phyloP scores from a whole-genome alignment of 768 basidiomycete genomes.

The Pholiota molesta region DNA sequence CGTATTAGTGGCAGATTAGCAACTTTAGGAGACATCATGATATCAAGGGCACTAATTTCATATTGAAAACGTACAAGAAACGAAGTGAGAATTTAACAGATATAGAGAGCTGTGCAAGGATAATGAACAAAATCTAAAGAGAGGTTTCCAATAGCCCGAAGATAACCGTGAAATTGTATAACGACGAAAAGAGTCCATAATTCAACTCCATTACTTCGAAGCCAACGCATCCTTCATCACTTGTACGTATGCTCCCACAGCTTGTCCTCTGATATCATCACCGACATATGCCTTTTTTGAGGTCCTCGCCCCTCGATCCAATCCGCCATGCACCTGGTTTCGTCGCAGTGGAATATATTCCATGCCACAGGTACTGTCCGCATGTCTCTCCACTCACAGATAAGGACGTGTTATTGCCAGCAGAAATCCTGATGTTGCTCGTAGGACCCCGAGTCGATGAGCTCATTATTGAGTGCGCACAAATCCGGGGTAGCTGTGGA shows the following conservation, averaged over 20 bases:
- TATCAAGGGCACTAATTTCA: too few species aligned
- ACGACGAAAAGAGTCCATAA: neutral
- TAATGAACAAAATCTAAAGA: too few species aligned
- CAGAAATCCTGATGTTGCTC: slow-evolving; percentile 21
- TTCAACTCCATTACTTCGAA: neutral
- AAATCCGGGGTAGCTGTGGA: slow-evolving; percentile 39
- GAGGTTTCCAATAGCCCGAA: too few species aligned
- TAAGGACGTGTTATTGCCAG: slow-evolving; percentile 27
- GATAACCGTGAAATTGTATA: too few species aligned
- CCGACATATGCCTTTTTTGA: slow-evolving; percentile 40
- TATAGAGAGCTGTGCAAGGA: too few species aligned
- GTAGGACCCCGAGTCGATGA: slow-evolving; percentile 29
- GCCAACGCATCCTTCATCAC: slow-evolving; percentile 12
- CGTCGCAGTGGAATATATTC: slow-evolving; percentile 25
- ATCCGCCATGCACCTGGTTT: slow-evolving; percentile 34
- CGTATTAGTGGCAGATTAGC: neutral
- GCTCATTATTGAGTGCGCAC: slow-evolving; percentile 37
- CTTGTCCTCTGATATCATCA: slow-evolving; percentile 34
- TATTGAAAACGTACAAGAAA: too few species aligned
- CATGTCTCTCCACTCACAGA: slow-evolving; percentile 27
- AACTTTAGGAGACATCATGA: too few species aligned
- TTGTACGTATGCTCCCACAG: slow-evolving; percentile 39
- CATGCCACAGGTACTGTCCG: slow-evolving; percentile 44
- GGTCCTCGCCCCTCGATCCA: slow-evolving; percentile 36
- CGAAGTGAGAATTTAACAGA: too few species aligned